Percentiles rank a stretch among this genome's conserved stretches.
These are phyloP conservation scores for Juncus effusus DNA, from an alignment of 176 grass and related monocot genomes.

Conservation along the genomic window DNA sequence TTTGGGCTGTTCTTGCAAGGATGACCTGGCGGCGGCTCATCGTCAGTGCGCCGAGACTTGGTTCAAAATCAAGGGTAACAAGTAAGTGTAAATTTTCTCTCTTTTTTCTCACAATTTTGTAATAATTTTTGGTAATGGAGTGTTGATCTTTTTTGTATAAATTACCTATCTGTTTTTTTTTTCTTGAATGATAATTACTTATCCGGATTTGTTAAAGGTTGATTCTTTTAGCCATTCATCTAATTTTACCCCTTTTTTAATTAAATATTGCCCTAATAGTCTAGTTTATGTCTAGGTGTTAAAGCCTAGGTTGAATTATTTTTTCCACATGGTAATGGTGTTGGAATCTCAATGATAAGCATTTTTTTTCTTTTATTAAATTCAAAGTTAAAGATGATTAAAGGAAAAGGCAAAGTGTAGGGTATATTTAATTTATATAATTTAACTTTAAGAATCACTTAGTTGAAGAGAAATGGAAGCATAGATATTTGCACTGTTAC, in stretches of 20 bases:
- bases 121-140: neutral
- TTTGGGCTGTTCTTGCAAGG: constrained; percentile 95
- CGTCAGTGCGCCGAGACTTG: constrained; percentile 98
- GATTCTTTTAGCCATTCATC: neutral
- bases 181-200: neutral
- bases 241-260: constrained; percentile 1
- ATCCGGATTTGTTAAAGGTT: neutral
- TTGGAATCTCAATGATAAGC: constrained; percentile 41
- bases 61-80: constrained; percentile 99
- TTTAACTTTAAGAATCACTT: constrained; percentile 36
- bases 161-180: neutral
- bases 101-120: constrained; percentile 2
- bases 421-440: constrained; percentile 21
- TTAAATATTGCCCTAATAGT: too few relatives aligned
- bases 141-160: neutral
- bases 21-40: constrained; percentile 76
- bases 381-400: constrained; percentile 34
- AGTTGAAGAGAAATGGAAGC: constrained; percentile 21
- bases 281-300: neutral
- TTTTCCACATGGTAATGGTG: constrained; percentile 40
- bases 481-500: too few relatives aligned
- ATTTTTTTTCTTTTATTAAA: constrained; percentile 32
- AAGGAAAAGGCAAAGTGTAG: constrained; percentile 29
- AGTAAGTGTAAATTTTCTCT: constrained; percentile 42
- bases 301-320: neutral